Conservation (phyloP, 768 basidiomycete species). For the Hygrophorus pudorinus region DNA sequence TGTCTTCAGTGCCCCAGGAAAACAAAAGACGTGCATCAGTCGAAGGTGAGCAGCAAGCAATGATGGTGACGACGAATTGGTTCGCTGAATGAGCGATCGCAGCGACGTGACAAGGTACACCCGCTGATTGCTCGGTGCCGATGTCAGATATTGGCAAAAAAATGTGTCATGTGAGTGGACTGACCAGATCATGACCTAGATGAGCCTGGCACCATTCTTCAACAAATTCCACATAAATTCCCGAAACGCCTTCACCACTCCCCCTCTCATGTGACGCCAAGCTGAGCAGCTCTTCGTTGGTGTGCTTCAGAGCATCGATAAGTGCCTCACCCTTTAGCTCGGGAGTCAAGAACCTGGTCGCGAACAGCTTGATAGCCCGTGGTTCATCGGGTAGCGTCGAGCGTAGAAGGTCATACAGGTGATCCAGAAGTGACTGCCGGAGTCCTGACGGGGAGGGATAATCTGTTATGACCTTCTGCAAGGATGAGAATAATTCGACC, state of each 20-base stretch:
- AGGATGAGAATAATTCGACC: constrained; percentile 30
- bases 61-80: constrained; percentile 17
- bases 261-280: constrained; percentile 2
- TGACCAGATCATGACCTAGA: constrained; percentile 22
- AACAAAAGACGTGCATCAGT: constrained; percentile 12
- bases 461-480: constrained; percentile 27
- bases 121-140: constrained; percentile 27
- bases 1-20: constrained; percentile 26
- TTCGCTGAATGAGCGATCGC: constrained; percentile 21
- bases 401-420: constrained; percentile 27
- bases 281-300: constrained; percentile 29
- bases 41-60: constrained; percentile 24
- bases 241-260: constrained; percentile 11
- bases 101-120: constrained; percentile 42
- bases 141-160: not conserved
- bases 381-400: constrained; percentile 23
- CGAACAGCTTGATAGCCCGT: constrained; percentile 26
- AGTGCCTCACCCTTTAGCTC: constrained; percentile 23
- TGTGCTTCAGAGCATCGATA: constrained; percentile 27
- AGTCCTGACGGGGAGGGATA: constrained; percentile 27
- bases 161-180: constrained; percentile 14
- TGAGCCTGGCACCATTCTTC: constrained; percentile 30
- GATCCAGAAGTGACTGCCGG: constrained; percentile 26
- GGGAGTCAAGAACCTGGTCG: constrained; percentile 21
- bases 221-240: constrained; percentile 35